phyloP scores from a whole-genome alignment of 2,329 filamentous ascomycete species.

The Emericellopsis atlantica region DNA sequence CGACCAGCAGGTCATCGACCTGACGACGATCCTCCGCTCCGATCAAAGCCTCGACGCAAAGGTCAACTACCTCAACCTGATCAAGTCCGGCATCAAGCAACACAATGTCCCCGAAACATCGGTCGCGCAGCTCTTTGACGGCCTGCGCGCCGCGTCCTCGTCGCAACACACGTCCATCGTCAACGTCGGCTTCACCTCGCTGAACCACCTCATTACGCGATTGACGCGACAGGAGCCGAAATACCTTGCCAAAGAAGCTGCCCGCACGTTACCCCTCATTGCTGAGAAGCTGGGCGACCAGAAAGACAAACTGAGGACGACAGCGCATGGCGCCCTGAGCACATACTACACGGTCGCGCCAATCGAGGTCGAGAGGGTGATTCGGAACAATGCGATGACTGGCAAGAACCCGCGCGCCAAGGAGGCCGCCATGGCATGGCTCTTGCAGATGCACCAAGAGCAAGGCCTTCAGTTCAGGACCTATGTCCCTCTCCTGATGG shows the following conservation, averaged over 20 bases:
- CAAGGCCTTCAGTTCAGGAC: slow-evolving; percentile 67
- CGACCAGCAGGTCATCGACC: slow-evolving; percentile 44
- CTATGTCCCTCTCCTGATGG: slow-evolving; percentile 75
- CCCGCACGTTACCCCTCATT: slow-evolving; percentile 60
- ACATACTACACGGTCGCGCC: slow-evolving; percentile 64
- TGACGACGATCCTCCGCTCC: slow-evolving; percentile 39
- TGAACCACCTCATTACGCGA: slow-evolving; percentile 79
- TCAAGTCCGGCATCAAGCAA: slow-evolving; percentile 88
- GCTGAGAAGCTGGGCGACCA: slow-evolving; percentile 78
- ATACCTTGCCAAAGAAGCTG: slow-evolving; percentile 55
- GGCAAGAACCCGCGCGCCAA: slow-evolving; percentile 77
- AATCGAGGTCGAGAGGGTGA: slow-evolving; percentile 64
- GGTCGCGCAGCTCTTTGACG: slow-evolving; percentile 68
- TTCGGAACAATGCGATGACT: slow-evolving; percentile 66
- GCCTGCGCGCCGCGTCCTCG: slow-evolving; percentile 59
- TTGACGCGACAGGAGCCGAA: slow-evolving; percentile 76
- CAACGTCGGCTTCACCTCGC: slow-evolving; percentile 74
- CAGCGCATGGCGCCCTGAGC: slow-evolving; percentile 62
- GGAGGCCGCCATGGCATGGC: slow-evolving; percentile 74
- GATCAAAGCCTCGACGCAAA: slow-evolving; percentile 60
- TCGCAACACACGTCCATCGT: slow-evolving; percentile 68
- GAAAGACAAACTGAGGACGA: slow-evolving; percentile 69
- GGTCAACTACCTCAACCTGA: slow-evolving; percentile 54
- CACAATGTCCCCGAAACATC: slow-evolving; percentile 70
- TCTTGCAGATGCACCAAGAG: slow-evolving; percentile 75